Base-by-base conservation (phyloP, 73 alveolate genomes). In the Effrenium voratum region DNA sequence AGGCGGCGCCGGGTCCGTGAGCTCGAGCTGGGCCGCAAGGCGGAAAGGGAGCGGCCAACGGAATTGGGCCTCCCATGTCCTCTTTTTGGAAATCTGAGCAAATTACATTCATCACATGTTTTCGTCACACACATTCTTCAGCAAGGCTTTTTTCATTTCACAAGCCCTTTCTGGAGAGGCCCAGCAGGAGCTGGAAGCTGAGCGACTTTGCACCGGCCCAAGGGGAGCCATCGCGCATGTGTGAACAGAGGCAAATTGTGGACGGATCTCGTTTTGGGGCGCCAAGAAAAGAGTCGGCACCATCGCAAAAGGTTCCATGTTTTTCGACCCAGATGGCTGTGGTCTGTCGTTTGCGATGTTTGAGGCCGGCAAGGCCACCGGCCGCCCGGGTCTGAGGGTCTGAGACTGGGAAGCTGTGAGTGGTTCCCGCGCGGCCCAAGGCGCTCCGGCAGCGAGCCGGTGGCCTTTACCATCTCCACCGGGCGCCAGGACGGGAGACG, bases 1-100 rank as follows among this genome's bases (percentile, higher is more conserved):
- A 83, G 93, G 93, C 93, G 93, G 44, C 93, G 93, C 59, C 66
- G 68, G 16, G 93, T 84, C 6, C 79, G 93, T 22, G 93, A 84
- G 34, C 40, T 84, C 55, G 93, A 84, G 40, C 66, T 84, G 46
- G 68, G 93, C 59, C 93, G 93, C 6, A 60, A 84, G 93, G 93
- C 77, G 79, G n/a, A 38, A 15, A 1, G 47, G 76, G 36, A 16
- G 36, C 63, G 16, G 88, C 1, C 40, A 41, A 28, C 13, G 50
- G 50, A 38, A 76, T 19, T 40, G 60, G 15, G 36, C 26, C 40
- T 22, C 82, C n/a, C 49, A 19, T 8, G 26, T 8, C 8, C 26
- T 19, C 26, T 52, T 8, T 52, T 19, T 19, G 63, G 63, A 52
- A 19, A 52, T 12, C 63, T 52, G 63, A n/a, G 63, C 63, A 52